phyloP scores from a whole-genome alignment of 75 land plant genomes.

The Pinus tabuliformis region DNA sequence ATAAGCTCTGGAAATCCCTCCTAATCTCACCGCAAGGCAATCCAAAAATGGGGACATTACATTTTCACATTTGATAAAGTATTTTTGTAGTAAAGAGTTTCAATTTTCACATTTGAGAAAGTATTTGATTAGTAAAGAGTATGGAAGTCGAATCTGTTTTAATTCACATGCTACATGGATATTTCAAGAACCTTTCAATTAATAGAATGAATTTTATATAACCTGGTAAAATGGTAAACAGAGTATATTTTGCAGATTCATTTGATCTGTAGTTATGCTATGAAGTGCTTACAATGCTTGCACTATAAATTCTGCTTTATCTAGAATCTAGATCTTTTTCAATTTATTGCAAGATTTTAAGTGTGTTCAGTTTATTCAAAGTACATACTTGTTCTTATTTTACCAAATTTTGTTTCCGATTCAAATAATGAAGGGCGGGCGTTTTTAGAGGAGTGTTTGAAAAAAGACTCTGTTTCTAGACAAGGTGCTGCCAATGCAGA shows the following conservation, averaged over 20 bases:
- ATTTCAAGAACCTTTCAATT: not conserved
- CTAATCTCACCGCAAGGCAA: no score
- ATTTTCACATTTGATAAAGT: not conserved
- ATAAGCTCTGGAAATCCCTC: no score
- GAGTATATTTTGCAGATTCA: not conserved
- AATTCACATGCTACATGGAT: not conserved
- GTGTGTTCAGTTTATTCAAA: not conserved
- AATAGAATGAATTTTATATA: not conserved
- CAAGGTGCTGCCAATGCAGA: not conserved
- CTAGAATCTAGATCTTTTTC: not conserved
- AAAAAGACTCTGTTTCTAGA: not conserved
- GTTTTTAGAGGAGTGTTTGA: slow-evolving; percentile 42
- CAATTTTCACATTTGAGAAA: not conserved
- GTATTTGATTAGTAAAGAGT: not conserved
- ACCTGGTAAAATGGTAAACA: slow-evolving; percentile 1
- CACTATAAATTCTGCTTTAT: not conserved
- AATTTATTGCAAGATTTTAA: not conserved
- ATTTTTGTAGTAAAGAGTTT: not conserved
- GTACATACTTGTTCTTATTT: slow-evolving; percentile 3
- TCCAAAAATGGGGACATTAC: no score
- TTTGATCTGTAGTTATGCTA: not conserved
- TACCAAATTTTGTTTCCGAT: not conserved
- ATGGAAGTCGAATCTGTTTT: not conserved
- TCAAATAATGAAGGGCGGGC: slow-evolving; percentile 38
- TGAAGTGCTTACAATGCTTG: not conserved